Evolutionary conservation across 1,139 yeast species (phyloP), one percentile per base, ranked within the genome.

Genomic region (Candida sp.): DNA sequence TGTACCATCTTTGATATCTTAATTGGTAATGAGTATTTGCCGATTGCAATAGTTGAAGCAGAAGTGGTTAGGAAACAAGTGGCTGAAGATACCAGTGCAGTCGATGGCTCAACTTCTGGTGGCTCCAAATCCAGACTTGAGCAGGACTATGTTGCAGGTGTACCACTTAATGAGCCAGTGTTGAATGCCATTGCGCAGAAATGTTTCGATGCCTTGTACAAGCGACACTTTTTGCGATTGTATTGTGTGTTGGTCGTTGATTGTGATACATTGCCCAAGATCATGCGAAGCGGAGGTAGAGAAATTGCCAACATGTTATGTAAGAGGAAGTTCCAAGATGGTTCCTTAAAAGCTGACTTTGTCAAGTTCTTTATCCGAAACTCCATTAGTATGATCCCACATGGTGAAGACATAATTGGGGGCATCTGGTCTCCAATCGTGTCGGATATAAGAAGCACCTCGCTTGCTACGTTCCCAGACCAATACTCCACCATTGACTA

Each of bases 231-330:
- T 54, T 85, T 94, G 41, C 79, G 96, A 46, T 83, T 93, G 1
- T 90, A 88, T 63, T 92, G 98, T 67, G 87, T 92, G 5, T 65
- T 91, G 54, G 86, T 93, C 3, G 89, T 94, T 1, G 88, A 92
- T 37, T 86, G 91, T 35, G 92, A 90, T 55, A 79, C 93, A 0
- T 75, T 96, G 35, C 98, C 99, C 1, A 82, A 97, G 62, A 88
- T 90, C 27, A 77, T 85, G 65, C 75, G 96, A 61, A 86, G 91
- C 68, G 97, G 97, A 6, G 86, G 96, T 9, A 77, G 88, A 32
- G 99, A 96, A 62, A 89, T 94, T 58, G 98, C 99, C 2, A 94
- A 93, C 59, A 90, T 93, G 86, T 78, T 96, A 46, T 93, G 97
- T 59, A 91, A 93, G 56, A 85, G 90, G 60, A 80, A 84, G 57